These are phyloP conservation scores for Pseudoscleropodium purum DNA, from an alignment of 225 moss, liverwort and hornwort genomes.

Conservation along the genomic window DNA sequence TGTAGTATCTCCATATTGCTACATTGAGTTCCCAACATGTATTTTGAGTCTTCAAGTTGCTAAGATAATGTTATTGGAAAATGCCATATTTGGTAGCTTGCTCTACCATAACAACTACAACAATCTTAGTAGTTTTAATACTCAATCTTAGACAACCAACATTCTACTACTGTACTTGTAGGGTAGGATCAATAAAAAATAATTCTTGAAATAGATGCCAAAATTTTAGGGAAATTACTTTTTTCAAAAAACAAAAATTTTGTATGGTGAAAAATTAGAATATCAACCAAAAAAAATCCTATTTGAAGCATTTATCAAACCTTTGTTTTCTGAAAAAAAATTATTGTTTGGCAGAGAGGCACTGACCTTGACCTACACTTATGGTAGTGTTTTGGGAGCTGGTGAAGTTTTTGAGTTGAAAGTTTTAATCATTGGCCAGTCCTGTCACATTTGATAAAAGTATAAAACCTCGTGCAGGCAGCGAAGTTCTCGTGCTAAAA, in stretches of 20 bases:
- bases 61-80: no score
- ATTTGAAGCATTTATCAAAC: neutral
- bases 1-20: accelerated
- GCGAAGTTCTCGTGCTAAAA: neutral
- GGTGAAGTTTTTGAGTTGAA: no score
- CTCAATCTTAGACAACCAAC: neutral
- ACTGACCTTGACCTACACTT: neutral
- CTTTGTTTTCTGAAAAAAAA: neutral
- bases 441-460: neutral
- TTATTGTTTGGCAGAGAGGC: neutral
- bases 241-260: neutral
- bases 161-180: neutral
- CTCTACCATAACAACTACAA: neutral
- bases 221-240: neutral
- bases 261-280: neutral
- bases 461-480: neutral
- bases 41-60: no score
- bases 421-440: neutral
- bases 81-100: no score
- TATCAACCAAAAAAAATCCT: neutral
- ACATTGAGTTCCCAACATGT: neutral
- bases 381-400: no score
- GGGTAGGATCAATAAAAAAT: accelerated
- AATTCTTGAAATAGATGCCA: neutral
- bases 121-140: neutral